Evolutionary conservation across 495 filamentous ascomycete species (phyloP), one percentile per base, ranked within the genome.

Genomic region (Xylaria venustula): DNA sequence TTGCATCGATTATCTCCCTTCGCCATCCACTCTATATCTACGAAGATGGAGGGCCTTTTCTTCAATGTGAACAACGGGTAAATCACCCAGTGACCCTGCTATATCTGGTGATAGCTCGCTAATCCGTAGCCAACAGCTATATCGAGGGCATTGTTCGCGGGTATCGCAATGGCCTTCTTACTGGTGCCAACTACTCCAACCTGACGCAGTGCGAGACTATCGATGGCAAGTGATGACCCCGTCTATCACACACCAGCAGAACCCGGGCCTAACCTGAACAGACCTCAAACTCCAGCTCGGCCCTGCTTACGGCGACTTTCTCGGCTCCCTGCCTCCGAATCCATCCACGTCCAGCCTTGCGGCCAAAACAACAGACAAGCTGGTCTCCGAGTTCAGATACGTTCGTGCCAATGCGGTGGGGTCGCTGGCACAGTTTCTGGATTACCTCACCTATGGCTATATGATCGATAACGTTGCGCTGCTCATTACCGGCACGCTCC

Each of bases 401-500:
- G 80, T 99, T 52, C 88, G 92, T 65, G 91, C 91, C 41, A 95
- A 98, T 71, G 88, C 95, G 15, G 89, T 90, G 5, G 95, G 94
- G 7, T 90, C 91, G 0, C 85, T 96, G 20, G 88, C 92, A 51
- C 91, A 90, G 67, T 99, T 99, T 74, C 88, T 98, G 78, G 91
- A 97, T 70, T 99, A 96, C 74, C 79, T 99, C 56, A 98, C 93
- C 11, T 98, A 99, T 69, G 92, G 91, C 47, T 99, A 99, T 81
- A 99, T 99, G 94, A 99, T 99, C 75, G 94, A 99, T 77, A 99
- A 99, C 73, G 92, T 99, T 41, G 95, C 94, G 25, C 87, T 99
- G 22, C 86, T 99, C 67, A 99, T 99, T 75, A 99, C 94, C 37
- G 94, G 95, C 62, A 99, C 95, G 19, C 84, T 99, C 19, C 94